A percentile compares a stretch with the other conserved stretches of the same genome.
Evolutionary conservation across 176 grass and related monocot species (phyloP).

Genomic region (Lolium perenne): DNA sequence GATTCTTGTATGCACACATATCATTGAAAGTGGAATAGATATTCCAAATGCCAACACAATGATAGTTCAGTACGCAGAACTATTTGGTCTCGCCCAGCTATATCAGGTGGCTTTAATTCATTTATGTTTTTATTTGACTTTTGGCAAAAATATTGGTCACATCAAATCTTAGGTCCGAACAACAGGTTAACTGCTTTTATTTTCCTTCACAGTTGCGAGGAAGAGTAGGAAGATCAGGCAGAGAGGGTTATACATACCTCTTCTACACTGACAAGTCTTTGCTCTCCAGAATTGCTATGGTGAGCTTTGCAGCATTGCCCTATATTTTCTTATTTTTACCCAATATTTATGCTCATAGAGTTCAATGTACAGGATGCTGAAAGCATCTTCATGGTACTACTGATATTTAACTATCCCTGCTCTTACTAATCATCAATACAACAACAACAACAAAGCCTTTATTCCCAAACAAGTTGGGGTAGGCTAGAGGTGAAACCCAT

Average conservation of each 20-base stretch:
- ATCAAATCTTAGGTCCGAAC: conserved; percentile 25
- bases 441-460: too few relatives aligned
- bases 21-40: conserved; percentile 97
- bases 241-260: conserved; percentile 82
- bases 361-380: conserved; percentile 23
- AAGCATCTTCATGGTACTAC: conserved; percentile 17
- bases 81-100: conserved; percentile 88
- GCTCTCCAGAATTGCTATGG: conserved; percentile 74
- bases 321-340: conserved; percentile 38
- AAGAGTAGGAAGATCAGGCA: conserved; percentile 91
- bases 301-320: conserved; percentile 39
- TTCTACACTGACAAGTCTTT: conserved; percentile 91
- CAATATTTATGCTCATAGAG: conserved; percentile 7
- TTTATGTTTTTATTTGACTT: conserved; percentile 18
- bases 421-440: conserved; percentile 4
- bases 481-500: too few relatives aligned
- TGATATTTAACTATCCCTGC: not conserved
- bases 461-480: too few relatives aligned
- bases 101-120: conserved; percentile 77
- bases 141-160: conserved; percentile 5
- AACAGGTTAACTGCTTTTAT: conserved; percentile 41
- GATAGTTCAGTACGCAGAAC: conserved; percentile 83
- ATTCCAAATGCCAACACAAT: conserved; percentile 95
- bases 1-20: conserved; percentile 94
- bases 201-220: conserved; percentile 72